Conservation (phyloP, 1,284 basidiomycete species). For the Heterobasidion occidentale region DNA sequence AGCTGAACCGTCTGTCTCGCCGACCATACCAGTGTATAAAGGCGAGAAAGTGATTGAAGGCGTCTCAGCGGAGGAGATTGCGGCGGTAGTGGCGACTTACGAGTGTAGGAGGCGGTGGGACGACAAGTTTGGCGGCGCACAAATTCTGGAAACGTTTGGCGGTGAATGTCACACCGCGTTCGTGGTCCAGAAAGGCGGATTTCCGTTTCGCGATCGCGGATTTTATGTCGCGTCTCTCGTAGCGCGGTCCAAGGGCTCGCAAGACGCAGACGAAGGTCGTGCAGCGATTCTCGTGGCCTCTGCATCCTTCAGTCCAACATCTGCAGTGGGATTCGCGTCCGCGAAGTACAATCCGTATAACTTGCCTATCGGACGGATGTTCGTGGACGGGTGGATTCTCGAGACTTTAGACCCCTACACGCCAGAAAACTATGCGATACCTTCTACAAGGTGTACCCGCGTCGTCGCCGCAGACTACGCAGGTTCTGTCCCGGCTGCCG, state of each 20-base stretch:
- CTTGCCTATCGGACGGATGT: constrained; percentile 76
- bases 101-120: constrained; percentile 82
- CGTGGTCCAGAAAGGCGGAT: constrained; percentile 65
- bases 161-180: constrained; percentile 69
- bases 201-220: constrained; percentile 88
- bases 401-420: constrained; percentile 98
- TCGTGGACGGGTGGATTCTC: constrained; percentile 93
- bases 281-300: constrained; percentile 71
- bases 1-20: constrained; percentile 70
- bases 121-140: constrained; percentile 67
- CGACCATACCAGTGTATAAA: constrained; percentile 78
- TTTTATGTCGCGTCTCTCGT: constrained; percentile 77
- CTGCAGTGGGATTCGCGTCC: constrained; percentile 45
- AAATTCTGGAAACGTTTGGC: constrained; percentile 76
- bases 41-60: constrained; percentile 93
- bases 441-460: constrained; percentile 87
- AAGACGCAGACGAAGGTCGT: constrained; percentile 24
- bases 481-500: constrained; percentile 78
- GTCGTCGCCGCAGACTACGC: constrained; percentile 87
- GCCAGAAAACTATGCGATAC: constrained; percentile 91
- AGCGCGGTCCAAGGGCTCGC: constrained; percentile 40
- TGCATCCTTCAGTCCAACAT: constrained; percentile 66
- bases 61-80: constrained; percentile 88
- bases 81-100: constrained; percentile 62
- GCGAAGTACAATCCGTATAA: constrained; percentile 73